Evolutionary conservation across 306 rosid species (phyloP).

Genomic region (Aeschynomene evenia): DNA sequence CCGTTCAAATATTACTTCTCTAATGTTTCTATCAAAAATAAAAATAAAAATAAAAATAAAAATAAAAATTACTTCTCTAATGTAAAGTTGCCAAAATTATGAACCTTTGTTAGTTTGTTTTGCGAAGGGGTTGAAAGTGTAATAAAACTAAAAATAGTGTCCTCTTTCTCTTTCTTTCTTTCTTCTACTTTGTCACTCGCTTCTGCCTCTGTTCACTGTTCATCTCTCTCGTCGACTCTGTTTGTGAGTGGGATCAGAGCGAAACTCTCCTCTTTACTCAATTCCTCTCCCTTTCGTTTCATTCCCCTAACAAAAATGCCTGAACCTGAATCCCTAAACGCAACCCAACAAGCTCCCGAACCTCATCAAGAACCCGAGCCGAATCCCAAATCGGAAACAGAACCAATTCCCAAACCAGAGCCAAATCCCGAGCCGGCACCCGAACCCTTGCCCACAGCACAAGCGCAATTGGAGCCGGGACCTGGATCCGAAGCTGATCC

Average conservation of each 20-base stretch:
- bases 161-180: background rate
- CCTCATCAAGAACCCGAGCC: background rate
- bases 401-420: background rate
- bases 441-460: background rate
- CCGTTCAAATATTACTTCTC: too few relatives aligned
- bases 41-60: too few relatives aligned
- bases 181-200: background rate
- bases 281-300: too few relatives aligned
- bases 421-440: background rate
- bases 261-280: background rate
- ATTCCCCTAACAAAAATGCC: background rate
- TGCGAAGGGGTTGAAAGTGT: too few relatives aligned
- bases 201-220: background rate
- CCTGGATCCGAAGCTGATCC: conserved; percentile 37
- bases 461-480: conserved; percentile 14
- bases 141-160: background rate
- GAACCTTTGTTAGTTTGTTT: too few relatives aligned
- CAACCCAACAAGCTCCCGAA: background rate
- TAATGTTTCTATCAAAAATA: too few relatives aligned
- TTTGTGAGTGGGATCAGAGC: background rate
- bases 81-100: too few relatives aligned
- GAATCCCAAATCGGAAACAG: background rate
- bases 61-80: too few relatives aligned
- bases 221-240: background rate
- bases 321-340: background rate